Base-by-base conservation (phyloP, 148 eudicot species). In the Chenopodium quinoa region DNA sequence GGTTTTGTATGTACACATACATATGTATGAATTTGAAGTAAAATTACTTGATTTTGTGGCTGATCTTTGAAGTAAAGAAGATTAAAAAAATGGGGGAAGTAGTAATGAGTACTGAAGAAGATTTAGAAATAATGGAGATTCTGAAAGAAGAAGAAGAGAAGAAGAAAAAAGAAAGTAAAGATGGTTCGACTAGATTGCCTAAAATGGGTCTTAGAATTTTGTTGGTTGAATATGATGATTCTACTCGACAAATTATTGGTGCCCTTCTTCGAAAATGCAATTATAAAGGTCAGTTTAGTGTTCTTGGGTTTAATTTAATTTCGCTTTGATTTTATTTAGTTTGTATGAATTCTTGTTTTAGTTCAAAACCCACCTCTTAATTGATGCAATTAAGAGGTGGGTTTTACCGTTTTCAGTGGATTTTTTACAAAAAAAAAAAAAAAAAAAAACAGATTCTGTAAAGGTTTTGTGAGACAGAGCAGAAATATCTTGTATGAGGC, bases 231-330 rank as follows among this genome's bases (percentile, higher is more conserved):
- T 89, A 93, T 78, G 98, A 94, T 90, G 94, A 92, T 83, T 94
- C 94, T 0, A 92, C 98, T 34, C 79, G 98, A 56, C 98, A 94
- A 80, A 92, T 94, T 82, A 91, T 94, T 73, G 76, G 92, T n/a
- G 98, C 98, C 5, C 93, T 94, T 83, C 97, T 94, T 78, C 86
- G 95, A 68, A 94, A 92, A 89, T 92, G 97, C 85, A 88, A 89
- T 52, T 94, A 90, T 78, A 94, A 84, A 94, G 98, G 98, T 94
- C 72, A 27, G 63, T 82, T 62, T 17, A 40, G 7, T 40, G 44
- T 40, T 77, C 68, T 37, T 14, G 12, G 11, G 1, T 52, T 83
- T 17, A n/a, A 11, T 71, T 44, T 14, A 20, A 8, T 4, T 14
- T 34, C 19, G 4, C 16, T 72, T 79, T 12, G 22, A 4, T 13